Base-by-base conservation (phyloP, 2,329 filamentous ascomycete species). In the Sphaerulina musiva region DNA sequence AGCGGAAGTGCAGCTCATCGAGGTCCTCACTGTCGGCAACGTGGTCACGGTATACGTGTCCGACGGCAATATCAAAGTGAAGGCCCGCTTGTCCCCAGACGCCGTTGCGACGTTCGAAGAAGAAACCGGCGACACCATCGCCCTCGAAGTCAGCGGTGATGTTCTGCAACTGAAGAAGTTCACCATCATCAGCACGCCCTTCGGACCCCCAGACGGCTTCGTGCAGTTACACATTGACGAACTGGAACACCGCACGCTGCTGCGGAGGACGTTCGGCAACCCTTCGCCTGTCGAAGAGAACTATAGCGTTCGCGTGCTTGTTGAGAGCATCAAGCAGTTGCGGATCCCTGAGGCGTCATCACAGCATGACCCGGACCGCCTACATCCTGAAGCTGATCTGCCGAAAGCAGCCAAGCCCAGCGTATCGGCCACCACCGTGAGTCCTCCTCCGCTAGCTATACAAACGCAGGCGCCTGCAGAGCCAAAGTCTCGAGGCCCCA, bases 131-230 rank as follows among this genome's bases (percentile, higher is more conserved):
- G 61, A 59, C 31, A 38, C 57, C 8, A 46, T 66, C 14, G 54
- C 38, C 29, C 34, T 34, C 6, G 60, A 65, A 17, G 60, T 59
- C 20, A 63, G 53, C 8, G 62, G 62, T 17, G 66, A 69, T 52
- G 53, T 69, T 8, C 50, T 69, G 26, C 51, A 57, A 11, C 44
- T 65, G 42, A 52, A 46, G 12, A 42, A 45, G 11, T 53, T 64
- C 47, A 65, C 59, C 1, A 53, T 68, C 7, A 52, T 67, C 39
- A 66, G 64, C 54, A 66, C 65, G 1, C 56, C 62, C 1, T 61
- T 60, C 29, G 66, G 65, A 17, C 59, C 61, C 8, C 42, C 53
- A 11, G 61, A 66, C 29, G 59, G 58, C 7, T 59, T 54, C 29
- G 50, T 68, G 3, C 64, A 64, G 41, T 54, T 69, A 5, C 29